Evolutionary conservation across 345 rosid species (phyloP), one percentile per base, ranked within the genome.

Genomic region (Brassica carinata): DNA sequence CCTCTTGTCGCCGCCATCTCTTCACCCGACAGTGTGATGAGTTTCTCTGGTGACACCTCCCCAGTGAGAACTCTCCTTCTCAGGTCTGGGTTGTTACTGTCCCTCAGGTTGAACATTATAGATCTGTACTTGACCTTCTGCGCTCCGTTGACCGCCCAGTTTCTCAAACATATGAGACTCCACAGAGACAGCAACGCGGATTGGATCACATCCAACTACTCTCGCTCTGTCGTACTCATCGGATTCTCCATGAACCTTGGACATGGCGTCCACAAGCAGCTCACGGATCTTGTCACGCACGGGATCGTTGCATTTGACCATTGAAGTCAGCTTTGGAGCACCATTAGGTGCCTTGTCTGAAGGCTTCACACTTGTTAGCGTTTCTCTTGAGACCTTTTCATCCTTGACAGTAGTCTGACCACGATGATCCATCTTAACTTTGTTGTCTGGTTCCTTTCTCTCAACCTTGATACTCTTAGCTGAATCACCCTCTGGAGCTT

Each of bases 1-100:
- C 86, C 99, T 89, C 73, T 86, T 79, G 66, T 90, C 91, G 23
- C 99, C 43, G 99, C 99, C 99, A 96, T 90, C 68, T 96, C 99
- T 79, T 92, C 98, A 14, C 92, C 84, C 3, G 87, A 82, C 96
- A 93, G 23, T 55, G 62, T 55, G 62, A 55, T 55, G 62, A 55
- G 62, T 55, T 55, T 55, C 26, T 55, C 62, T 2, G 99, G 95
- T 71, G 87, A 76, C 27, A 96, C 87, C 76, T 89, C 86, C 65
- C 99, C 98, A 1, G 93, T 86, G 58, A 96, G 97, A 82, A 96
- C 95, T 82, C 85, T 93, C 76, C 96, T 93, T 79, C 99, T 90
- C 26, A 96, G 78, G 85, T 96, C 99, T 0, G 95, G 98, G 84
- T 93, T 96, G 51, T 93, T 93, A 48, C 82, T 72, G 26, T 96